phyloP scores from a whole-genome alignment of 805 yeast species.

The Zygosaccharomyces gambellarensis region DNA sequence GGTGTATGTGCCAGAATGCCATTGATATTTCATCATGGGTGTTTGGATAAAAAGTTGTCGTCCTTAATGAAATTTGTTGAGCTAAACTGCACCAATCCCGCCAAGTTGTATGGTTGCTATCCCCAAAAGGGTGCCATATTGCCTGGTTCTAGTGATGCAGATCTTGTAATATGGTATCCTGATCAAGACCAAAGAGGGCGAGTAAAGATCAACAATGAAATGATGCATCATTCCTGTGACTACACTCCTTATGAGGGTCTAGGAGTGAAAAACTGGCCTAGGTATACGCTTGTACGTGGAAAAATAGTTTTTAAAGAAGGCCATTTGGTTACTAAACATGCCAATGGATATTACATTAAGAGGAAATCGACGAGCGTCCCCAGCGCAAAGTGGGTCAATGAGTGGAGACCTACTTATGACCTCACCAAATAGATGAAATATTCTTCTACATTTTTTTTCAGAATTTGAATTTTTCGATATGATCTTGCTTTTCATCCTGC shows the following conservation, averaged over 20 bases:
- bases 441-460: constrained; percentile 1
- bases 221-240: constrained; percentile 38
- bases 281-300: constrained; percentile 41
- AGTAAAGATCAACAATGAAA: constrained; percentile 20
- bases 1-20: constrained; percentile 48
- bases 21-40: constrained; percentile 42
- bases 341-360: constrained; percentile 13
- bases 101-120: constrained; percentile 42
- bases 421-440: neutral
- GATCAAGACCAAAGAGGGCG: constrained; percentile 23
- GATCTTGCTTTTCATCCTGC: constrained; percentile 13
- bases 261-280: constrained; percentile 44
- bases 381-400: constrained; percentile 10
- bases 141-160: constrained; percentile 45
- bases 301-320: constrained; percentile 33
- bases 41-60: constrained; percentile 38
- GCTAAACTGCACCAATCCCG: constrained; percentile 43
- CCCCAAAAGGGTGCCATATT: constrained; percentile 41
- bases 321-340: constrained; percentile 17
- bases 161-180: constrained; percentile 46
- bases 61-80: constrained; percentile 42
- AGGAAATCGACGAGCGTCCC: constrained; percentile 13
- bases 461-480: constrained; percentile 22
- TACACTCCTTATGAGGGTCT: constrained; percentile 40
- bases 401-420: constrained; percentile 13